Evolutionary conservation across 345 rosid genomes (phyloP), one percentile per base, ranked within the genome.

Genomic region (Murraya paniculata): DNA sequence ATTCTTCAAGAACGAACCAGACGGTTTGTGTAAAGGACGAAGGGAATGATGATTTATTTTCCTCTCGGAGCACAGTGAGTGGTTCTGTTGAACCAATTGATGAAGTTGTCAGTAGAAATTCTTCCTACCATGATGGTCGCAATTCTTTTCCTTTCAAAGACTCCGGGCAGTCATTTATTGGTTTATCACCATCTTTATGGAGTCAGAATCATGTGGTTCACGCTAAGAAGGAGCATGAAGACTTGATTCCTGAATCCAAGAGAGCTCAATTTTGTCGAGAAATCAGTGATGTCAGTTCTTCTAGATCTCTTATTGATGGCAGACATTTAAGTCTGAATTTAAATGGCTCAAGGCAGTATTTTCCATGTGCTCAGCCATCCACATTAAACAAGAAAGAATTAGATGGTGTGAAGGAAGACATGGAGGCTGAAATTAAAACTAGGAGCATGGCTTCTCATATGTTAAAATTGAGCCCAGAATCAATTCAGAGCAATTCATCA

Each of bases 401-500:
- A 27, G 82, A 78, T 70, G 76, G 76, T 76, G 72, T 59, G 59
- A 82, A 70, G 68, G 86, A 84, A 72, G 90, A 84, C 78, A 78
- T 81, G 62, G 87, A 80, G 31, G 67, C 62, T 73, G 85, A 81
- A 71, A 72, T 82, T 82, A 85, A 77, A 67, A 84, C 74, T 8
- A 78, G 77, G 86, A 82, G 77, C 81, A 64, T 77, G 68, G 79
- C 77, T 61, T 79, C 81, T 74, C 87, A 81, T 72, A 68, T 87
- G 69, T 87, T 91, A 68, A 87, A 90, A 55, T 77, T 82, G 75
- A 88, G 91, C 75, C 83, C 90, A 22, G 97, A 93, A 83, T 93
- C 96, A 72, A 82, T 86, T 79, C 91, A 91, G 74, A 91, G 93
- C 66, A 89, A 85, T 79, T 90, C 91, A 28, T 82, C 88, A 30